These are phyloP conservation scores for Pseudodiploospora longispora DNA, from an alignment of 2,329 filamentous ascomycete genomes.

Conservation along the genomic window DNA sequence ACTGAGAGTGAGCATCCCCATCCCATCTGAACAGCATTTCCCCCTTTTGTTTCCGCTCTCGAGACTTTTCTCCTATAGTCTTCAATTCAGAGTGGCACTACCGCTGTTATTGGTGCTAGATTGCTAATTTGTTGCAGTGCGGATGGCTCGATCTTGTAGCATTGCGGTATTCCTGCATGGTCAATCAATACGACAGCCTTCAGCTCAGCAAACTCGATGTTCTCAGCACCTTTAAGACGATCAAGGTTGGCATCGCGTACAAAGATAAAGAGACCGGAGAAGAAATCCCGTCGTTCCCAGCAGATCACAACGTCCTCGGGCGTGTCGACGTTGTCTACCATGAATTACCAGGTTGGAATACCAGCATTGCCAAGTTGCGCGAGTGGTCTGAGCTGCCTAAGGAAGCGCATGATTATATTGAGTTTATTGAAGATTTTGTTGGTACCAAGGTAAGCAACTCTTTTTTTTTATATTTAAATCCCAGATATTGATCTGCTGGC, in stretches of 20 bases:
- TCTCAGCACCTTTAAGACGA: slow-evolving; percentile 63
- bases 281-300: slow-evolving; percentile 48
- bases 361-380: slow-evolving; percentile 50
- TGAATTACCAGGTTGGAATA: slow-evolving; percentile 62
- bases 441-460: slow-evolving; percentile 41
- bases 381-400: slow-evolving; percentile 55
- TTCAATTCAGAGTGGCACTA: too few species aligned
- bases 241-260: slow-evolving; percentile 71
- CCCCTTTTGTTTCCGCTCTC: too few species aligned
- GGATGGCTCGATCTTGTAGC: too few species aligned
- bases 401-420: slow-evolving; percentile 57
- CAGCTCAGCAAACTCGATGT: slow-evolving; percentile 45
- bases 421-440: slow-evolving; percentile 58
- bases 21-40: too few species aligned
- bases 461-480: too few species aligned
- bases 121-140: too few species aligned
- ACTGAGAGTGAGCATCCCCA: too few species aligned
- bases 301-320: slow-evolving; percentile 50
- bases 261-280: slow-evolving; percentile 26
- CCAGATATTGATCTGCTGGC: too few species aligned
- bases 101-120: not conserved
- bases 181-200: not conserved
- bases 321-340: slow-evolving; percentile 58
- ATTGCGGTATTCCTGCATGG: too few species aligned
- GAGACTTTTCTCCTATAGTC: too few species aligned